Conservation (phyloP, 805 yeast species). For the Spathaspora passalidarum region DNA sequence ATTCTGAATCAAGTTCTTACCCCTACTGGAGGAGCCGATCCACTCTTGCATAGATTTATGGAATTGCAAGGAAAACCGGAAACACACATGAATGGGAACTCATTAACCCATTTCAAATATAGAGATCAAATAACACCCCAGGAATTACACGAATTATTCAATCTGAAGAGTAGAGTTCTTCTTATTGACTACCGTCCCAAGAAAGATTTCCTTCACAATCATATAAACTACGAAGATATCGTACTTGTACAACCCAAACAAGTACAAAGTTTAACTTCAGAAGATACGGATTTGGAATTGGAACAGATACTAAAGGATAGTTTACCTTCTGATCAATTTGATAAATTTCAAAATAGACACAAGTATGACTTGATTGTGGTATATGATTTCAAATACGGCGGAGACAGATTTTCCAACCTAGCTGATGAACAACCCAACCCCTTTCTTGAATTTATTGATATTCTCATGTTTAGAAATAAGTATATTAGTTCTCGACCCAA, state of each 20-base stretch:
- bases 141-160: slow-evolving; percentile 14
- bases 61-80: neutral
- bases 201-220: slow-evolving; percentile 57
- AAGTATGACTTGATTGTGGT: slow-evolving; percentile 62
- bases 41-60: slow-evolving; percentile 2
- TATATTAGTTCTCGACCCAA: slow-evolving; percentile 32
- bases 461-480: slow-evolving; percentile 28
- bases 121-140: slow-evolving; percentile 13
- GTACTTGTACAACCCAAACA: slow-evolving; percentile 72
- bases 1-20: neutral
- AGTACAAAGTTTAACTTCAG: slow-evolving; percentile 25
- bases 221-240: slow-evolving; percentile 56
- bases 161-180: slow-evolving; percentile 30
- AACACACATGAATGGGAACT: neutral
- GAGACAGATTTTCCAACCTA: slow-evolving; percentile 33
- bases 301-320: slow-evolving; percentile 56
- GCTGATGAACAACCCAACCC: slow-evolving; percentile 53
- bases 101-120: slow-evolving; percentile 8
- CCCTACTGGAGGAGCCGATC: neutral
- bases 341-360: slow-evolving; percentile 50
- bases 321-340: slow-evolving; percentile 55
- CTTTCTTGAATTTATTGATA: slow-evolving; percentile 41
- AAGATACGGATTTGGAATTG: slow-evolving; percentile 57
- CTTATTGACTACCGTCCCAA: slow-evolving; percentile 71
- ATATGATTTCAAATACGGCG: slow-evolving; percentile 50